Conservation (phyloP, 2,329 filamentous ascomycete species). For the Aspergillaceae sp. region DNA sequence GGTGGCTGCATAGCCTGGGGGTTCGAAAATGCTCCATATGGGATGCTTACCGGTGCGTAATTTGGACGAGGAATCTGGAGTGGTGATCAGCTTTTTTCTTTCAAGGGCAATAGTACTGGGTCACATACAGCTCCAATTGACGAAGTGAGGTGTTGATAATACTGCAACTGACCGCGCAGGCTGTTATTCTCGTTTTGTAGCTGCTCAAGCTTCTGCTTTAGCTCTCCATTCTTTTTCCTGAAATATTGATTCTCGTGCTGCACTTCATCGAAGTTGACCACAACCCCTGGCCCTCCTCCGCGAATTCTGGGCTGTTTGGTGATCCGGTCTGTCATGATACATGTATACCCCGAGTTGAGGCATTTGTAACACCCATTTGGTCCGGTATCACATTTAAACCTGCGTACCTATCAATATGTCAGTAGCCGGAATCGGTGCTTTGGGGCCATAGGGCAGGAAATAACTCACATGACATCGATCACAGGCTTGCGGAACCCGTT, state of each 20-base stretch:
- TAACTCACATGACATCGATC: constrained; percentile 21
- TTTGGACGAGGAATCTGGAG: not conserved
- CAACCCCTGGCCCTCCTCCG: constrained; percentile 8
- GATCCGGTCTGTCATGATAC: constrained; percentile 17
- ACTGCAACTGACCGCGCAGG: not conserved
- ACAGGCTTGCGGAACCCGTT: constrained; percentile 18
- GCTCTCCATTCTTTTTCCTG: not conserved
- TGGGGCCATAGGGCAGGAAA: not conserved
- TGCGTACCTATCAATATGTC: not conserved
- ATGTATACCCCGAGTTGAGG: constrained; percentile 4
- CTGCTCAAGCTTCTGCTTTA: constrained; percentile 3
- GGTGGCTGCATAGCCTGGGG: not conserved
- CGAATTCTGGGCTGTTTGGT: constrained; percentile 13
- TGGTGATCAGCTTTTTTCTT: not conserved
- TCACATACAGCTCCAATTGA: not conserved
- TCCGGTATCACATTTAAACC: constrained; percentile 13
- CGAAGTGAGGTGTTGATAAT: not conserved
- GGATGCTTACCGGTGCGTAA: not conserved
- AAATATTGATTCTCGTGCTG: constrained; percentile 7
- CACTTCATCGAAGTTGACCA: not conserved
- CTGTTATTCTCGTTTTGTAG: not conserved
- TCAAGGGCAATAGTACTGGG: not conserved
- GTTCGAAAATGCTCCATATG: not conserved
- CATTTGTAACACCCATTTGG: constrained; percentile 13
- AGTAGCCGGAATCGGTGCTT: not conserved